Base-by-base conservation (phyloP, 805 yeast genomes). In the Candida sithepensis region DNA sequence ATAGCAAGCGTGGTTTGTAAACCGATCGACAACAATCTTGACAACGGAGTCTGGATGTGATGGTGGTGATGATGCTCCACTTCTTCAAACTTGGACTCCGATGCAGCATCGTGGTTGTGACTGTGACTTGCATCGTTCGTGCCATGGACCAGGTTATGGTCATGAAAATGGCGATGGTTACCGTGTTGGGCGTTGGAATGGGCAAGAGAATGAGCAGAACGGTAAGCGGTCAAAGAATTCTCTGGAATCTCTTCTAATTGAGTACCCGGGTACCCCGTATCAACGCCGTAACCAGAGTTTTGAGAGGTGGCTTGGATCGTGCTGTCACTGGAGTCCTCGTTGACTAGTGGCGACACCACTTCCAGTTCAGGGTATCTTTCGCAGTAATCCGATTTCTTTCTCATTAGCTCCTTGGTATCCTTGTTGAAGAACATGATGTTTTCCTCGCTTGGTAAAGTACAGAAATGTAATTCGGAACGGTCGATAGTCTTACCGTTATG, bases 1-100 rank as follows among this genome's bases (percentile, higher is more conserved):
- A 92, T 80, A 0, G 96, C 98, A 43, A 91, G 64, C 6, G 91
- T 82, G 0, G 98, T 92, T 64, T 94, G 97, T 20, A 94, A 64
- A 3, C 97, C 97, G 48, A 92, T 89, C 4, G 96, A 79, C 10
- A 92, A 67, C n/a, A 92, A 68, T 48, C 88, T 75, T 0, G 95
- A 84, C 16, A 84, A 69, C 1, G 94, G 91, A 0, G 96, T 81
- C 47, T 80, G 82, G 19, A 87, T 74, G 58, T 85, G 88, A 63
- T 89, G 96, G 59, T 86, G 95, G 57, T 88, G 96, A 56, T 88
- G 96, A 56, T 78, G 67, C 28, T 39, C 41, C 41, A 14, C 18
- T 22, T 22, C 41, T 16, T 22, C 30, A 9, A 56, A 46, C 19
- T 48, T 39, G 3, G 33, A 14, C 14, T 38, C 28, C 10, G 21